Evolutionary conservation across 139 green algal species (phyloP).

Genomic region (Picochlorum sp.): DNA sequence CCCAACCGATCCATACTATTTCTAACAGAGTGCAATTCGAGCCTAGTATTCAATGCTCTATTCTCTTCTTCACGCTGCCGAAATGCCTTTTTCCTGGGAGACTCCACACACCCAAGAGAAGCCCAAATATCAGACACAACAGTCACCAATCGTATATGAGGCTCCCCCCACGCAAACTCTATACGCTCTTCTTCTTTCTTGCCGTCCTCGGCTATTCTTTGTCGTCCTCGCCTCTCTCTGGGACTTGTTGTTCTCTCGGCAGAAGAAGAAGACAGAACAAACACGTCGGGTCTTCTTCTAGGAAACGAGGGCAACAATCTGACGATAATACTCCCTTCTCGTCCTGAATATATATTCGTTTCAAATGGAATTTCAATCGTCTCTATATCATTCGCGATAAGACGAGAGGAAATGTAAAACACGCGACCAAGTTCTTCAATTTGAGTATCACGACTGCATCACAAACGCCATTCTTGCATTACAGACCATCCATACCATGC

Average conservation of each 20-base stretch:
- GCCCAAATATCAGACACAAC: neutral
- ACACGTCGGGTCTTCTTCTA: too few relatives aligned
- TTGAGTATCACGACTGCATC: neutral
- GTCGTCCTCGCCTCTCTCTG: too few relatives aligned
- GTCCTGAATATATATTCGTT: neutral
- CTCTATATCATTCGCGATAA: slow-evolving; percentile 1
- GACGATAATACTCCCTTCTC: too few relatives aligned
- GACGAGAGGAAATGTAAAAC: neutral
- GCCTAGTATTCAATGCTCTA: too few relatives aligned
- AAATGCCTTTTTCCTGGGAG: neutral
- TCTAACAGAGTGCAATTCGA: too few relatives aligned
- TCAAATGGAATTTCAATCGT: slow-evolving; percentile 1
- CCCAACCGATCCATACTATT: too few relatives aligned
- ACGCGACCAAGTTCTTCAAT: slow-evolving; percentile 1
- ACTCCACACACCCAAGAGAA: neutral
- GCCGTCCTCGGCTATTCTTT: too few relatives aligned
- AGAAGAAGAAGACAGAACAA: too few relatives aligned
- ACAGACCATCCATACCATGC: too few relatives aligned
- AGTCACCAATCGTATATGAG: neutral
- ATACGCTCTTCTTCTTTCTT: neutral
- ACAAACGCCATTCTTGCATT: neutral
- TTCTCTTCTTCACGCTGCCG: neutral
- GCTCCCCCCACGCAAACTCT: neutral
- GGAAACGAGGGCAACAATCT: too few relatives aligned
- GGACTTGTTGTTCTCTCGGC: too few relatives aligned